These are phyloP conservation scores for Cordyceps fumosorosea DNA, from an alignment of 2,329 filamentous ascomycete genomes.

Conservation along the genomic window DNA sequence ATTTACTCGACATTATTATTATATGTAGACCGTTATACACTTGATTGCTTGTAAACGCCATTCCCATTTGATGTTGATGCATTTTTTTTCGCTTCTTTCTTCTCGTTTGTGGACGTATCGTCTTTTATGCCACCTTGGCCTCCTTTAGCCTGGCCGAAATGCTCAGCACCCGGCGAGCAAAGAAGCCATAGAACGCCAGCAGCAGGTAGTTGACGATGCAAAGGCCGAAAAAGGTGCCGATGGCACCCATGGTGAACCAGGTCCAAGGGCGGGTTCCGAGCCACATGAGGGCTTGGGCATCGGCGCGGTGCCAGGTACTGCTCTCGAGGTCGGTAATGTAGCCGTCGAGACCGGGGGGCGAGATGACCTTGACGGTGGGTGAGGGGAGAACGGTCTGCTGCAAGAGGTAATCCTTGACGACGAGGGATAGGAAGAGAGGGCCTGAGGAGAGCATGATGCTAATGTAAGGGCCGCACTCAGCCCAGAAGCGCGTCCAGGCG, in stretches of 20 bases:
- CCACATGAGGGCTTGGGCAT: constrained; percentile 43
- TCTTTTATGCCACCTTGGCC: constrained; percentile 4
- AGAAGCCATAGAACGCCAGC: constrained; percentile 20
- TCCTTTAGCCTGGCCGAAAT: constrained; percentile 8
- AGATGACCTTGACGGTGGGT: constrained; percentile 23
- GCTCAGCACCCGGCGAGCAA: not conserved
- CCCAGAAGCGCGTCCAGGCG: constrained; percentile 54
- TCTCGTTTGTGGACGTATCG: not conserved
- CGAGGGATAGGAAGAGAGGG: constrained; percentile 66
- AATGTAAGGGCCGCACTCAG: constrained; percentile 57
- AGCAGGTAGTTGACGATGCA: constrained; percentile 17
- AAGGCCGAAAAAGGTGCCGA: constrained; percentile 20
- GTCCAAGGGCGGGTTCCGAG: constrained; percentile 31
- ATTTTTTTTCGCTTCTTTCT: not conserved
- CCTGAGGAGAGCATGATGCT: constrained; percentile 76
- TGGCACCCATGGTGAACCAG: constrained; percentile 24
- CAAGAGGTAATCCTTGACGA: constrained; percentile 68
- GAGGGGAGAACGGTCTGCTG: constrained; percentile 31
- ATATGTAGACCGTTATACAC: constrained; percentile 12
- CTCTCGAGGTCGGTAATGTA: constrained; percentile 33
- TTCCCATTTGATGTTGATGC: constrained; percentile 2
- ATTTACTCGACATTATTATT: constrained; percentile 14
- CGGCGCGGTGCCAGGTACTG: constrained; percentile 39
- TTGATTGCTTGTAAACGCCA: constrained; percentile 5
- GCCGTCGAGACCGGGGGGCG: constrained; percentile 19